A percentile compares a stretch with the other conserved stretches of the same genome.
phyloP scores from a whole-genome alignment of 106 monocot species.

The Acorus gramineus region DNA sequence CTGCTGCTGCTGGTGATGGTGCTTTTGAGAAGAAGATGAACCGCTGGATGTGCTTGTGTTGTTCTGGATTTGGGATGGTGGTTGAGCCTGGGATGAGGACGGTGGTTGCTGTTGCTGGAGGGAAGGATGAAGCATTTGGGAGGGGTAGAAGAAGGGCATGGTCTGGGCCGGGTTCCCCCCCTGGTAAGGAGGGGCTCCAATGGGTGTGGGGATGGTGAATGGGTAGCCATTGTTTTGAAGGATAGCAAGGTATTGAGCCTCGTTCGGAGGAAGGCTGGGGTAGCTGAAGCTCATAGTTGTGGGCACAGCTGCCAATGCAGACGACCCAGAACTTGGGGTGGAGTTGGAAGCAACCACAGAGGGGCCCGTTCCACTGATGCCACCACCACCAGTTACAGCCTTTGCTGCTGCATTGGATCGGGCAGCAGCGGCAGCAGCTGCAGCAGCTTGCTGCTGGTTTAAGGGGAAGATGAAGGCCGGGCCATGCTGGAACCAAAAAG shows the following conservation, averaged over 20 bases:
- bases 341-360: slow-evolving; percentile 18
- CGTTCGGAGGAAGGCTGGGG: slow-evolving; percentile 41
- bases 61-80: slow-evolving; percentile 28
- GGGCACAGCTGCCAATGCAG: slow-evolving; percentile 9
- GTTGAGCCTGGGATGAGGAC: slow-evolving; percentile 5
- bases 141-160: slow-evolving; percentile 77
- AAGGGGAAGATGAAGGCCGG: slow-evolving; percentile 79
- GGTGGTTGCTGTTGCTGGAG: slow-evolving; percentile 7
- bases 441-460: slow-evolving; percentile 52
- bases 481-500: slow-evolving; percentile 29
- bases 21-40: slow-evolving; percentile 71
- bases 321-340: slow-evolving; percentile 8
- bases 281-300: slow-evolving; percentile 60
- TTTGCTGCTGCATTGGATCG: slow-evolving; percentile 19
- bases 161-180: slow-evolving; percentile 42
- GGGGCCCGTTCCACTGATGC: slow-evolving; percentile 12
- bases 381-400: slow-evolving; percentile 7
- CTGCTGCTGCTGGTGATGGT: slow-evolving; percentile 22
- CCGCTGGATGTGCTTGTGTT: slow-evolving; percentile 54
- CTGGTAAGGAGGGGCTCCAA: slow-evolving; percentile 44
- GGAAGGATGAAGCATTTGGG: slow-evolving; percentile 70
- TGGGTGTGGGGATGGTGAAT: slow-evolving; percentile 59
- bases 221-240: slow-evolving; percentile 80
- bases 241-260: slow-evolving; percentile 74
- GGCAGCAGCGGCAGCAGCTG: slow-evolving; percentile 1